Conservation (phyloP, 23 red algal species). For the Rhodosorus marinus region DNA sequence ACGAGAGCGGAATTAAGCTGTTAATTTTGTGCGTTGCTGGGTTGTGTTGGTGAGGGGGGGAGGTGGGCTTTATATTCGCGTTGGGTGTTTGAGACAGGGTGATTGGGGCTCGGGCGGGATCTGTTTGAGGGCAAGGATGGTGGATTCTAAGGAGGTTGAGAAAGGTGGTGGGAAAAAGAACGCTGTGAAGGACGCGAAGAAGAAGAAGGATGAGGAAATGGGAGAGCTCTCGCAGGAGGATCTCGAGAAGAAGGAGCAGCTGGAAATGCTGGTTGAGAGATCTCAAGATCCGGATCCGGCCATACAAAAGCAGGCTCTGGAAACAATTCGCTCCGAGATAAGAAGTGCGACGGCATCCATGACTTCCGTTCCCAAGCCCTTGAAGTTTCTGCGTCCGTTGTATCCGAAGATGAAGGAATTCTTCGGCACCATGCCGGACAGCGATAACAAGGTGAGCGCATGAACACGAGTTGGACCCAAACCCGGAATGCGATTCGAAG, state of each 20-base stretch:
- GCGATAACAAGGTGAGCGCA: slow-evolving; percentile 3
- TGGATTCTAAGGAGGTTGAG: no score
- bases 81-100: no score
- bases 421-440: slow-evolving; percentile 9
- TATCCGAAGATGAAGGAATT: slow-evolving; percentile 49
- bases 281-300: slow-evolving; percentile 36
- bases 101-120: no score
- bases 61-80: no score
- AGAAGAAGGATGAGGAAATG: neutral
- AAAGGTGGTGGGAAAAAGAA: slow-evolving; percentile 2
- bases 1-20: no score
- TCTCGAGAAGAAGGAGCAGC: slow-evolving; percentile 59
- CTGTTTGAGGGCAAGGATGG: no score
- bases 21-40: no score
- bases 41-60: no score
- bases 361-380: slow-evolving; percentile 95
- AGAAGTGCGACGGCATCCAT: slow-evolving; percentile 93
- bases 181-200: slow-evolving; percentile 8
- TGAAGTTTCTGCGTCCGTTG: slow-evolving; percentile 91
- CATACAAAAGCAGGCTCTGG: slow-evolving; percentile 57
- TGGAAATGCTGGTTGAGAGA: slow-evolving; percentile 69
- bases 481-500: neutral
- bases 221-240: slow-evolving; percentile 90
- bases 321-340: slow-evolving; percentile 63
- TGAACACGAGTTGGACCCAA: neutral